These are phyloP conservation scores for Curvularia sp. DNA, from an alignment of 2,329 filamentous ascomycete genomes.

Conservation along the genomic window DNA sequence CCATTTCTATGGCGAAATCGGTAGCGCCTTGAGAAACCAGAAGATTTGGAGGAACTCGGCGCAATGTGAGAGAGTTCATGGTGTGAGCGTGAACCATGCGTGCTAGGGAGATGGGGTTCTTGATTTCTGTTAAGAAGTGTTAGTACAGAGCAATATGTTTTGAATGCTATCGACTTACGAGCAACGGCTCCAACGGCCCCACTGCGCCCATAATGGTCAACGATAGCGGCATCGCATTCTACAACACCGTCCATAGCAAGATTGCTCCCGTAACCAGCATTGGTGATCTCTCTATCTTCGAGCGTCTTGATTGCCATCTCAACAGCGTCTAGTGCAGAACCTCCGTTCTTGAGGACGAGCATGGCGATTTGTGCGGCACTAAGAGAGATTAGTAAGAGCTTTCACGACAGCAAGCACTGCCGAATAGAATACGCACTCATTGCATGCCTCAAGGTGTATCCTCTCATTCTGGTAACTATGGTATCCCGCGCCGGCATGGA, in stretches of 20 bases:
- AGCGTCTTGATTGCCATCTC: constrained; percentile 87
- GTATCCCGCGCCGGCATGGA: constrained; percentile 94
- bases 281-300: constrained; percentile 95
- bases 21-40: constrained; percentile 85
- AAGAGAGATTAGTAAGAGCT: constrained; percentile 2
- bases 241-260: constrained; percentile 87
- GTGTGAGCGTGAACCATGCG: constrained; percentile 81
- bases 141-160: constrained; percentile 20
- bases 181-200: constrained; percentile 91
- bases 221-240: constrained; percentile 92
- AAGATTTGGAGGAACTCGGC: constrained; percentile 90
- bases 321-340: constrained; percentile 83
- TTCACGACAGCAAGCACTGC: background rate
- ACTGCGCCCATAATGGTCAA: constrained; percentile 89
- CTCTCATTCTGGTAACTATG: constrained; percentile 87
- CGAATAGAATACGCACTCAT: constrained; percentile 69
- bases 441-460: constrained; percentile 84
- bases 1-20: constrained; percentile 82
- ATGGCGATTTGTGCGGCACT: constrained; percentile 88
- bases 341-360: constrained; percentile 78
- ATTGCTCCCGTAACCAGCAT: constrained; percentile 95
- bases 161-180: constrained; percentile 64
- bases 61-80: constrained; percentile 77
- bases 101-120: constrained; percentile 89
- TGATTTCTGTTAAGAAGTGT: constrained; percentile 69